Evolutionary conservation across 2,329 filamentous ascomycete species (phyloP), one percentile per base, ranked within the genome.

Genomic region (Biscogniauxia marginata): DNA sequence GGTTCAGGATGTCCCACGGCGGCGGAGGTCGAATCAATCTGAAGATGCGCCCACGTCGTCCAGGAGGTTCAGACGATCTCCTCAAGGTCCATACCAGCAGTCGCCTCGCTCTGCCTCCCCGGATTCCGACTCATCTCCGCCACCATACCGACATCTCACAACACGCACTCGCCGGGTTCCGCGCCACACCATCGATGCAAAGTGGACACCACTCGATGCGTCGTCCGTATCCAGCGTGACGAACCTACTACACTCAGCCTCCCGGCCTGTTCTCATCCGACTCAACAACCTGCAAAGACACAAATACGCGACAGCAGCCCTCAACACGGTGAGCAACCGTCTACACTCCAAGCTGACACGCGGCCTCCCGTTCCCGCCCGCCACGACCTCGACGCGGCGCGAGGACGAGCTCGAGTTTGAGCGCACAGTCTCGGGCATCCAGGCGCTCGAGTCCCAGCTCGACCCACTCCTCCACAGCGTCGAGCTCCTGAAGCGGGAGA

Each of bases 351-450:
- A 86, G 65, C 73, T 90, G 5, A 71, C 76, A 16, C 80, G 79
- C 30, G 84, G 83, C 9, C 76, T 89, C 51, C 86, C 86, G n/a
- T 89, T 91, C 66, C 88, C 88, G 1, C 84, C 83, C 0, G 77
- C 80, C 2, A 70, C 66, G n/a, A 66, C 65, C 21, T 70, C 74
- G 20, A 77, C 74, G 7, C 75, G 78, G 16, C 78, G 83, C 50
- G 82, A 81, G 46, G 75, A 79, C 23, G 84, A 88, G 66, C 82
- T 91, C 48, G 81, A 88, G 65, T 86, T 86, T 60, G 87, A 90
- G 67, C 82, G 79, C 63, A 80, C 86, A 13, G 74, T 87, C 7
- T 82, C 86, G 63, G 80, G 80, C n/a, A 83, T 83, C 59, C 73
- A 77, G 55, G 71, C 71, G 7, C 70, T 88, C 22, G 82, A 88